Evolutionary conservation across 2,329 filamentous ascomycete genomes (phyloP).

Genomic region (Emydomyces testavorans): DNA sequence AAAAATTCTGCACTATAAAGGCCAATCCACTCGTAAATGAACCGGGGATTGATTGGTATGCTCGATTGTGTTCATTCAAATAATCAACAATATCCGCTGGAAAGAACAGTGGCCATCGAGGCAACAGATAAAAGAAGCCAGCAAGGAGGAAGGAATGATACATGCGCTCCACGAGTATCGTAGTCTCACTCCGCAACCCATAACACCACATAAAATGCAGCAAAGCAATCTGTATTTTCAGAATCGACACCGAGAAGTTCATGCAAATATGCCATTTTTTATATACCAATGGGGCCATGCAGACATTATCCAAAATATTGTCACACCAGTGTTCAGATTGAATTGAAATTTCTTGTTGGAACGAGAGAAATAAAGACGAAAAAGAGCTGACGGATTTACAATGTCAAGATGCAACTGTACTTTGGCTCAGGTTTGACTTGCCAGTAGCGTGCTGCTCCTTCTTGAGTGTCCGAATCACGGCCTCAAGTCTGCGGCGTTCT

Average conservation of each 20-base stretch:
- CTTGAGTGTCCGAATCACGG: conserved; percentile 43
- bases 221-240: background rate
- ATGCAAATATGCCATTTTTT: conserved; percentile 2
- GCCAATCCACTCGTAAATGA: background rate
- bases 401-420: conserved; percentile 28
- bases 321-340: background rate
- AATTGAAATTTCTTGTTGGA: background rate
- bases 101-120: background rate
- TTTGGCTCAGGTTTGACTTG: conserved; percentile 27
- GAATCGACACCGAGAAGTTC: background rate
- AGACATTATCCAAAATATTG: background rate
- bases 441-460: conserved; percentile 31
- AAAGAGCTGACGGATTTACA: background rate
- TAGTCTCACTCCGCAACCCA: background rate
- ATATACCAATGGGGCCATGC: background rate
- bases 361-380: background rate
- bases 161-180: background rate
- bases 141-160: conserved; percentile 3
- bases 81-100: background rate
- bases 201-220: conserved; percentile 4
- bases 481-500: conserved; percentile 56
- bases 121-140: background rate
- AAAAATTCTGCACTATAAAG: background rate
- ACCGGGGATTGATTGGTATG: background rate
- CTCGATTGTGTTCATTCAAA: background rate